Evolutionary conservation across 2,329 filamentous ascomycete genomes (phyloP), one percentile per base, ranked within the genome.

Genomic region (Arthroderma uncinatum): DNA sequence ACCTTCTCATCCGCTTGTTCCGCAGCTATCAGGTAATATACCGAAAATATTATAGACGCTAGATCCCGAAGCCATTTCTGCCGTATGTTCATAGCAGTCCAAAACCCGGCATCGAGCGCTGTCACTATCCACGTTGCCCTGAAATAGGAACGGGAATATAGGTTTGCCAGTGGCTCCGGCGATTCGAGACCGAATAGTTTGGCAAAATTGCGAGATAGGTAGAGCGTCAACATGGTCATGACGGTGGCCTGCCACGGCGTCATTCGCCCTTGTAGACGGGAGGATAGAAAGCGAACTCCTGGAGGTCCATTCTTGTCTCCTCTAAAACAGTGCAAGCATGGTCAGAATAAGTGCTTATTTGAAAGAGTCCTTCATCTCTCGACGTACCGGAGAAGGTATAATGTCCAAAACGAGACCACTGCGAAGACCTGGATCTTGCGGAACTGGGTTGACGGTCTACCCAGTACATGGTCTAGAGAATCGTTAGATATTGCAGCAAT

Each of bases 1-100:
- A 96, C 92, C 74, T 97, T 97, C 72, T 97, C 93, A 68, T 97
- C 93, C 9, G 93, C 93, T 67, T 89, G 86, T 71, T 97, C 92
- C 0, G 93, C 90, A 12, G 91, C 89, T 56, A 97, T 81, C 61
- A 98, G 78, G 70, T 98, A 98, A 72, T 95, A 98, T 9, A 86
- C 68, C 0, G 88, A 88, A 71, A 96, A 97, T 50, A 89, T 76
- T 19, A 97, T 78, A 67, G 89, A 90, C 8, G 87, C 82, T 12
- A 95, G 68, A 68, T 97, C 91, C 39, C 90, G 80, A 42, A 95
- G 64, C 82, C 87, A 91, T 65, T 87, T 90, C 52, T 78, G 78
- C 57, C 82, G 82, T 62, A 98, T 91, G 65, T 84, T 86, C 93
- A 98, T 98, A 34, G 93, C 93, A 0, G 90, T 95, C 93, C 93